Conservation (phyloP, 192 early-diverging fungal species). For the Blastocladiella britannica region DNA sequence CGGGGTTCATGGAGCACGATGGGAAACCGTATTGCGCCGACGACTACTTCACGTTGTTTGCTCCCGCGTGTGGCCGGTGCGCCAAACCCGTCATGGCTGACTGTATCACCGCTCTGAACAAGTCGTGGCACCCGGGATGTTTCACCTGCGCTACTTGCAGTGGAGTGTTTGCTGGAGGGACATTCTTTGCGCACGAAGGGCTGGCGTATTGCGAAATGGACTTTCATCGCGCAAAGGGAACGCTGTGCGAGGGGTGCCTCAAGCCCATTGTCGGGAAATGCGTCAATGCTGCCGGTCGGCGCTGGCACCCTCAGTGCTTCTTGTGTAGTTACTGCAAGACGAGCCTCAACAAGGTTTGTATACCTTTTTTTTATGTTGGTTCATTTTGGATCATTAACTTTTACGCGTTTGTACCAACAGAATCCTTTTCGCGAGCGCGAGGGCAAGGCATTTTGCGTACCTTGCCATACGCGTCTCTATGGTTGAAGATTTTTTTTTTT, state of each 20-base stretch:
- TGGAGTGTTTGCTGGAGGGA: constrained; percentile 12
- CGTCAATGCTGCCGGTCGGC: constrained; percentile 3
- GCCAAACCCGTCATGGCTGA: constrained; percentile 13
- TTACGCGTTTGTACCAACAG: too few relatives aligned
- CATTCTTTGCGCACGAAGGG: constrained; percentile 16
- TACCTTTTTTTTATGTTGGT: too few relatives aligned
- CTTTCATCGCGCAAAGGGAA: constrained; percentile 8
- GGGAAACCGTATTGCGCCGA: constrained; percentile 13
- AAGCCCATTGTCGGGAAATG: constrained; percentile 9
- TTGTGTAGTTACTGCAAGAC: not conserved
- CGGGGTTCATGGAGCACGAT: constrained; percentile 5
- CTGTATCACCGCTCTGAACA: constrained; percentile 18
- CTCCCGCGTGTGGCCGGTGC: constrained; percentile 15
- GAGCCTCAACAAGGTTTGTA: not conserved
- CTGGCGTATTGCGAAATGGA: constrained; percentile 17
- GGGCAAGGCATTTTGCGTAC: not conserved
- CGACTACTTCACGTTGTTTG: constrained; percentile 16
- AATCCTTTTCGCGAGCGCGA: too few relatives aligned
- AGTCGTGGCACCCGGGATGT: constrained; percentile 16
- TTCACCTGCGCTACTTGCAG: constrained; percentile 18
- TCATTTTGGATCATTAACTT: too few relatives aligned
- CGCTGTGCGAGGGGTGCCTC: constrained; percentile 6
- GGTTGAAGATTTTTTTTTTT: not conserved
- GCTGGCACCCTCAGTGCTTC: constrained; percentile 5
- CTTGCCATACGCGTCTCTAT: not conserved